Base-by-base conservation (phyloP, 257 asterid genomes). In the Nicotiana obtusifolia region DNA sequence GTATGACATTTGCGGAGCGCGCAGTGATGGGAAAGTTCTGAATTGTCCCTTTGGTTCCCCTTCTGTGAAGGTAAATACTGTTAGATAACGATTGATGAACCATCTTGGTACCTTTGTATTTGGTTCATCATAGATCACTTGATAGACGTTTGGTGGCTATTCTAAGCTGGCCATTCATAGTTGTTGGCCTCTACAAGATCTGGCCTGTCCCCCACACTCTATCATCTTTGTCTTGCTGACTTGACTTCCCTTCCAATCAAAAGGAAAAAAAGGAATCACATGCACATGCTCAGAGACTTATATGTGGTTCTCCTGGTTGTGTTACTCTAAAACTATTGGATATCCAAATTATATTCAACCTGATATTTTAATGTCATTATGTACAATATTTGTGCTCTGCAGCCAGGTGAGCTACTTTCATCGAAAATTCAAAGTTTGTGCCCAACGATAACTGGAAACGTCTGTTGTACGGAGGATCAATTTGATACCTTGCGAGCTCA, bases 391-490 rank as follows among this genome's bases (percentile, higher is more conserved):
- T 85, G 16, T 78, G 54, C 35, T 80, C 66, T 64, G 80, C 95
- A 96, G 99, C 97, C 99, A 2, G 89, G 84, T 78, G 96, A 90
- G 57, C 84, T 96, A 81, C 91, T 94, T 62, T 92, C 99, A 22
- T 88, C 93, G 31, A 96, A 94, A 85, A 91, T 96, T 83, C 99
- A 96, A 84, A 96, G 98, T 89, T 89, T 96, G 88, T 96, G 99
- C 88, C 98, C 99, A 49, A 91, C 97, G 5, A 94, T 96, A 59
- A 94, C 95, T 47, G 97, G 99, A 80, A 92, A 94, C 84, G 91
- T 96, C 68, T 96, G 99, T 68, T 96, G 99, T 83, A 89, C 99
- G 9, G 99, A 91, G 91, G 80, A 77, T 47, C 99, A 96, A 88
- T 96, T 93, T 81, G 91, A 90, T 79, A 94, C 97, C 1, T 88